Evolutionary conservation across 192 early-diverging fungal species (phyloP), one percentile per base, ranked within the genome.

Genomic region (Entophlyctis helioformis): DNA sequence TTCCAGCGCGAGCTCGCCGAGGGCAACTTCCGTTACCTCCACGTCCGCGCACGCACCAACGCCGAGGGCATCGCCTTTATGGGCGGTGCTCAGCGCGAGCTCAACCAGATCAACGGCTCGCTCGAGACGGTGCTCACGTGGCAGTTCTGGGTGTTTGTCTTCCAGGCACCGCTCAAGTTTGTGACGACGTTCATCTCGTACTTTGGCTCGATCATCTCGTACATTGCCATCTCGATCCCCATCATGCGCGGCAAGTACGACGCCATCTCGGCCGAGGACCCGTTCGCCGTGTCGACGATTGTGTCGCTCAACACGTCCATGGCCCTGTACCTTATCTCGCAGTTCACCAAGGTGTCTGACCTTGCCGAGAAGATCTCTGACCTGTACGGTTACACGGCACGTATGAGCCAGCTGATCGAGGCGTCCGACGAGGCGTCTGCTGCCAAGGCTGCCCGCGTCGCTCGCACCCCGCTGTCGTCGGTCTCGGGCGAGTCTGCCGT

Each of bases 261-360:
- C 47, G 76, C 64, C 48, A 60, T 71, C 22, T 66, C 74, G 13
- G 67, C 74, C 6, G 61, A 74, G 2, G 82, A 89, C 44, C n/a
- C n/a, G n/a, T n/a, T n/a, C n/a, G n/a, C n/a, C n/a, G 53, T 94
- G 18, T 76, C 81, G 53, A 74, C 70, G 16, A 57, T 94, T 2
- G 86, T 94, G 41, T 83, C 86, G 51, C 66, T 75, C 63, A 83
- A 78, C 33, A 68, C 86, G 0, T 94, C 90, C 58, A 65, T 90
- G 21, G 84, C 84, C 24, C 69, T 94, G 61, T 94, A 91, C 39
- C 63, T 94, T 21, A 81, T 85, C 16, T 87, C 70, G 55, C 78
- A 69, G 23, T 91, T 90, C 54, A 78, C 80, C 0, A 45, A 54
- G 5, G 65, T 91, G 21, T 81, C 87, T 32, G 66, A 83, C 37